Conservation (phyloP, 495 filamentous ascomycete genomes). For the Parachaetomium inaequale region DNA sequence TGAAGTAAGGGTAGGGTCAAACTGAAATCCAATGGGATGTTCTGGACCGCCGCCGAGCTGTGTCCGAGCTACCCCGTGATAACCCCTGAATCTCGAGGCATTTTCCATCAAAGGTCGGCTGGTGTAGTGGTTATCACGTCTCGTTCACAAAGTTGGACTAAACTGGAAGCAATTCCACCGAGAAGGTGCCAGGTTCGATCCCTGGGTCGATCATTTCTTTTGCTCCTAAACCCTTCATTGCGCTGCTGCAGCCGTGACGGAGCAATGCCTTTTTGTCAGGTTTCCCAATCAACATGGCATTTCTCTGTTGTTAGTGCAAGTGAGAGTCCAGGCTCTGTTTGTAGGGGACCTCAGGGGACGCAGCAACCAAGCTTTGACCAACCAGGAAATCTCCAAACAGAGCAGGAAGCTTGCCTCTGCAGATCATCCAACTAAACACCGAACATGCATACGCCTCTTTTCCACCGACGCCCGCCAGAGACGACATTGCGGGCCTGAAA, state of each 20-base stretch:
- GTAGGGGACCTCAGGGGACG: too few relatives aligned
- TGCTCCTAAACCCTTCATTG: background rate
- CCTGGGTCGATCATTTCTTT: constrained; percentile 23
- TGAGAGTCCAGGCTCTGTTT: too few relatives aligned
- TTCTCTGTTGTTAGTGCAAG: background rate
- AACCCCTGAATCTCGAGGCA: background rate
- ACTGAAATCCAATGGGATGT: too few relatives aligned
- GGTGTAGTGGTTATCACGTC: constrained; percentile 31
- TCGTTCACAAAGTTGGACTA: constrained; percentile 20
- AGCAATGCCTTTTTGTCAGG: background rate
- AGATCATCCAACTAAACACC: background rate
- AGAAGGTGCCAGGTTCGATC: constrained; percentile 29
- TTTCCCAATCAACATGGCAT: background rate
- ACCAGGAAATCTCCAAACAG: constrained; percentile 29
- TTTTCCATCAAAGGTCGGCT: constrained; percentile 12
- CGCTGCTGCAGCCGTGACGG: background rate
- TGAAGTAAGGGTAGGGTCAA: too few relatives aligned
- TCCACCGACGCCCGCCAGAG: background rate
- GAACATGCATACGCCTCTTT: background rate
- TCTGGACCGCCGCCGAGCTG: background rate
- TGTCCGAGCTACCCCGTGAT: background rate
- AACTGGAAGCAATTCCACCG: constrained; percentile 15
- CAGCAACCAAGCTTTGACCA: constrained; percentile 19
- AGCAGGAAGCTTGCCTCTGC: constrained; percentile 3
- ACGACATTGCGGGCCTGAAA: background rate